These are phyloP conservation scores for Erythrophleum fordii DNA, from an alignment of 306 rosid genomes.

Conservation along the genomic window DNA sequence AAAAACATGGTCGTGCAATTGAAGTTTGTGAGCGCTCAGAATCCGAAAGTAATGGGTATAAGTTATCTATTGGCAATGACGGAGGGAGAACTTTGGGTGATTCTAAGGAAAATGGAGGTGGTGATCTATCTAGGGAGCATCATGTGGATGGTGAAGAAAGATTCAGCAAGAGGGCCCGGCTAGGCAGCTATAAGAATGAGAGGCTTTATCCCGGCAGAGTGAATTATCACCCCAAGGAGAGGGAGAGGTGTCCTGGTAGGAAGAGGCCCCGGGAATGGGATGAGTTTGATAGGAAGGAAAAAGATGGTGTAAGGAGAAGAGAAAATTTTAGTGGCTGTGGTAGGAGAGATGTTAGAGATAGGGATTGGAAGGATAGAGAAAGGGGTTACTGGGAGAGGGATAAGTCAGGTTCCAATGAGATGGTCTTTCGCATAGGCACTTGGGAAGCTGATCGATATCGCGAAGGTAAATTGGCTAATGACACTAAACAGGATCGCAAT, in stretches of 20 bases:
- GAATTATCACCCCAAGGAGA: conserved; percentile 54
- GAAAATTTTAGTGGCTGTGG: conserved; percentile 52
- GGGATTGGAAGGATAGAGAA: conserved; percentile 74
- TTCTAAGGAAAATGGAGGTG: conserved; percentile 47
- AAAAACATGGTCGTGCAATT: conserved; percentile 23
- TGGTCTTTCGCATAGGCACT: conserved; percentile 72
- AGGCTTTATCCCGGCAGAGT: conserved; percentile 51
- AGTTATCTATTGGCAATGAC: conserved; percentile 42
- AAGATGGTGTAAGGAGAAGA: conserved; percentile 63
- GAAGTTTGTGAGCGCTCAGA: conserved; percentile 36
- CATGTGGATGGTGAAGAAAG: conserved; percentile 58
- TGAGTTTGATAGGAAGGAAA: conserved; percentile 67
- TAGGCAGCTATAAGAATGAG: conserved; percentile 52
- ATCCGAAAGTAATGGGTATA: conserved; percentile 37
- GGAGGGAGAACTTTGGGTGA: conserved; percentile 30
- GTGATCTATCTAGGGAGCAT: conserved; percentile 39
- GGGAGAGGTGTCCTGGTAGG: conserved; percentile 50
- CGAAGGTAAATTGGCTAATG: conserved; percentile 52
- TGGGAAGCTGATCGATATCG: conserved; percentile 68
- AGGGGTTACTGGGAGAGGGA: conserved; percentile 98
- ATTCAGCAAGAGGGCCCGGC: conserved; percentile 61
- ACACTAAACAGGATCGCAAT: conserved; percentile 50
- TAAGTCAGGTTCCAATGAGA: conserved; percentile 63
- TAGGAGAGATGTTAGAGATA: conserved; percentile 70
- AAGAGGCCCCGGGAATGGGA: conserved; percentile 85